Evolutionary conservation across 2,329 filamentous ascomycete species (phyloP).

Genomic region (Colletotrichum eleusines): DNA sequence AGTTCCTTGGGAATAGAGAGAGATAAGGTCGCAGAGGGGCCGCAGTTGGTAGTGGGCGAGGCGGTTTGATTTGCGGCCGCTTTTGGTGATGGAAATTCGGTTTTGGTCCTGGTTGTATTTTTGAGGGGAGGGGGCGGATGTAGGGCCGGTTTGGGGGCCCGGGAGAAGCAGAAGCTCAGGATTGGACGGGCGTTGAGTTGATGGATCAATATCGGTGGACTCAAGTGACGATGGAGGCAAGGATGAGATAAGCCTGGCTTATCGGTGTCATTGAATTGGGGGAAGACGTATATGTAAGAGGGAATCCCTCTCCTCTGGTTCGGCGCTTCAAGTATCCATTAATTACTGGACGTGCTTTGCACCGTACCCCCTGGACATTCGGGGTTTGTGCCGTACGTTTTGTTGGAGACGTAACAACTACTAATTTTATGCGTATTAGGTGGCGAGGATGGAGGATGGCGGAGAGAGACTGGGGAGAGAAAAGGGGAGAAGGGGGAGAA

Average conservation of each 20-base stretch:
- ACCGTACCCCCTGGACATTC: constrained; percentile 6
- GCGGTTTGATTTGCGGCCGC: constrained; percentile 41
- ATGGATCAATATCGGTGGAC: constrained; percentile 42
- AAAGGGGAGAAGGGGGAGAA: constrained; percentile 15
- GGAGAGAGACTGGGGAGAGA: constrained; percentile 20
- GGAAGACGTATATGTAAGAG: constrained; percentile 38
- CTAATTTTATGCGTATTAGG: constrained; percentile 11
- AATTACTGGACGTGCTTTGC: constrained; percentile 21
- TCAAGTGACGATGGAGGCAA: constrained; percentile 66
- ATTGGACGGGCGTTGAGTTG: constrained; percentile 38
- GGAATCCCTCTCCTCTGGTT: constrained; percentile 3
- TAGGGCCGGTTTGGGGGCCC: constrained; percentile 31
- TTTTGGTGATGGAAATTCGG: constrained; percentile 39
- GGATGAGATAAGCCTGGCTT: constrained; percentile 69
- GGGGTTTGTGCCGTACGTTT: constrained; percentile 3
- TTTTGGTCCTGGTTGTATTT: constrained; percentile 25
- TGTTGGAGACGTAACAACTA: constrained; percentile 18
- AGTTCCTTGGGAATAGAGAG: constrained; percentile 8
- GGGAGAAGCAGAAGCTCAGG: constrained; percentile 35
- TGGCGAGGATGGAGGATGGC: constrained; percentile 32
- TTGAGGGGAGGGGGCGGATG: constrained; percentile 21
- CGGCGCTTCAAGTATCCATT: constrained; percentile 24
- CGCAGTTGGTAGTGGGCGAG: constrained; percentile 37
- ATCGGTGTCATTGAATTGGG: constrained; percentile 66
- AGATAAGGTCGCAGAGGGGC: constrained; percentile 37